These are phyloP conservation scores for Eimeria praecox DNA, from an alignment of 169 alveolate species.

Conservation along the genomic window DNA sequence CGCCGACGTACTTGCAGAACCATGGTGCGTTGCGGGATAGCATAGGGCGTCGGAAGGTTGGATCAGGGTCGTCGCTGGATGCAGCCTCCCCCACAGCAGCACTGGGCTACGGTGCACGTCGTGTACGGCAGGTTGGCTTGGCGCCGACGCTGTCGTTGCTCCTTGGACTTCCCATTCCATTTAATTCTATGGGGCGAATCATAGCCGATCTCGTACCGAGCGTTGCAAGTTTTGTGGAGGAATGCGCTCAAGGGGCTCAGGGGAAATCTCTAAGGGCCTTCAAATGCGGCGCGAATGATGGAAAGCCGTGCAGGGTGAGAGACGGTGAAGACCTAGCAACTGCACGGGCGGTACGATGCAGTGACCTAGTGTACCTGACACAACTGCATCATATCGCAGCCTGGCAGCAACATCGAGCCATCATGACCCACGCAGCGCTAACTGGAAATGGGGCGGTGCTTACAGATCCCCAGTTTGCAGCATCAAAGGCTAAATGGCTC, in stretches of 20 bases:
- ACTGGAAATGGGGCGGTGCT: constrained; percentile 68
- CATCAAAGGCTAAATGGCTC: constrained; percentile 35
- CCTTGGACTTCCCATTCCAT: constrained; percentile 80
- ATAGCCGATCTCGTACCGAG: constrained; percentile 76
- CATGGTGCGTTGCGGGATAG: constrained; percentile 61
- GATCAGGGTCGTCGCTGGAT: neutral
- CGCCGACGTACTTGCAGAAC: constrained; percentile 67
- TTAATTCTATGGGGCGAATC: constrained; percentile 65
- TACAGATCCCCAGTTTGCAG: constrained; percentile 62
- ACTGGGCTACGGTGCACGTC: constrained; percentile 69
- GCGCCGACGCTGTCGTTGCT: constrained; percentile 80
- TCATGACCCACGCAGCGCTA: constrained; percentile 37
- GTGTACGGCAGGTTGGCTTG: constrained; percentile 81
- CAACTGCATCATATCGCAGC: constrained; percentile 78
- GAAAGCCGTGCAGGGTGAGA: constrained; percentile 7
- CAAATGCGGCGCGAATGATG: constrained; percentile 21
- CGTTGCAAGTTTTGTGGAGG: constrained; percentile 71
- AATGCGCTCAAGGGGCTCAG: constrained; percentile 27
- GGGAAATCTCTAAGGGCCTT: neutral
- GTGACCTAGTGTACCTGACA: constrained; percentile 57
- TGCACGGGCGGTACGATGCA: constrained; percentile 72
- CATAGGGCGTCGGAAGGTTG: constrained; percentile 55
- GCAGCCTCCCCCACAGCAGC: constrained; percentile 48
- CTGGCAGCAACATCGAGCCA: constrained; percentile 79
- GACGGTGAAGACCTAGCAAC: neutral